Evolutionary conservation across 306 rosid species (phyloP), one percentile per base, ranked within the genome.

Genomic region (Castanea mollissima): DNA sequence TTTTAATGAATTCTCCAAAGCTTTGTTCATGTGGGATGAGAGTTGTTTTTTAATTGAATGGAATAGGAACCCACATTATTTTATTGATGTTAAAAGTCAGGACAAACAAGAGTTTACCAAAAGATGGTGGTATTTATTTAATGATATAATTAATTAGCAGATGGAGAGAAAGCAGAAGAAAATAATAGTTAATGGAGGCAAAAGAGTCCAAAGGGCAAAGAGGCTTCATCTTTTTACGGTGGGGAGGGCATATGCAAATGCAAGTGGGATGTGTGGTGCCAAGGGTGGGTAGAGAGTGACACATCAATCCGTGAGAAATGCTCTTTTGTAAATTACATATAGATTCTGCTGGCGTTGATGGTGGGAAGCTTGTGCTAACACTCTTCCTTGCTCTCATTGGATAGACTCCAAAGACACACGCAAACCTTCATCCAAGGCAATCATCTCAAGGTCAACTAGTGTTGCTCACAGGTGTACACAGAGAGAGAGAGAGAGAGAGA

Each of bases 261-360:
- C 79, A 76, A 64, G 74, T 67, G 80, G 79, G 49, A n/a, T 2
- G 5, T 59, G 69, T 57, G 76, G 83, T 54, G 81, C 70, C 73
- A 70, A 76, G 64, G 52, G 71, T 78, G 44, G 69, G 73, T 81
- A 29, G 46, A 60, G 51, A 72, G 83, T 78, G 63, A 78, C 46
- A 41, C 46, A 8, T 41, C 8, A 63, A 38, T 71, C 55, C 5
- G 68, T 46, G 31, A 71, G 62, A 54, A 69, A 32, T 49, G 32
- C 78, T 69, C 69, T 64, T 59, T 59, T 12, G 27, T 2, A 5
- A 35, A 14, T 4, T 62, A 52, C 55, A 73, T 60, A 54, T 60
- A 54, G 74, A 13, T 44, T 19, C 41, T 56, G 31, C 51, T 44
- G 46, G 76, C 23, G 73, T 51, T 60, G 55, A 51, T 31, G 60